Evolutionary conservation across 1,139 yeast genomes (phyloP).

Genomic region (Tardiomyces digboiensis): DNA sequence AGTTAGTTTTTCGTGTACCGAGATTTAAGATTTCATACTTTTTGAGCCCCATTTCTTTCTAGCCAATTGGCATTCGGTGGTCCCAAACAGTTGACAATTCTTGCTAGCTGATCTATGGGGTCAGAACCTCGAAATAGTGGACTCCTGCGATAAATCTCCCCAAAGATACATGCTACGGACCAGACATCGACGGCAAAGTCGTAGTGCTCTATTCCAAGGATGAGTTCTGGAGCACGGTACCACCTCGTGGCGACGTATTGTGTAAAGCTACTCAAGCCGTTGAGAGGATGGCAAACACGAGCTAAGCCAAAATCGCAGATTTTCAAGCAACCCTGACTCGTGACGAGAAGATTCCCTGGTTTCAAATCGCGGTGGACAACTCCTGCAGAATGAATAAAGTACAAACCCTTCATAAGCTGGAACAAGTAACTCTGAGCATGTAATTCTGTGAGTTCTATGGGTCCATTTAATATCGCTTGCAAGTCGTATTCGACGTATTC

Average conservation of each 20-base stretch:
- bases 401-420: conserved; percentile 71
- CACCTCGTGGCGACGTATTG: conserved; percentile 91
- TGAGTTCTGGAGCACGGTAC: conserved; percentile 92
- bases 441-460: conserved; percentile 64
- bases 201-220: conserved; percentile 36
- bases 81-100: conserved; percentile 37
- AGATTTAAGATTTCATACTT: no score
- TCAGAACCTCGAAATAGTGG: conserved; percentile 82
- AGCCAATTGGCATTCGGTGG: background rate
- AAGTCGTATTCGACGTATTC: conserved; percentile 78
- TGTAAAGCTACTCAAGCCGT: conserved; percentile 43
- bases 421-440: conserved; percentile 70
- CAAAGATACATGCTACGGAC: conserved; percentile 92
- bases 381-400: conserved; percentile 71
- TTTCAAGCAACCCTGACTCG: conserved; percentile 58
- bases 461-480: conserved; percentile 64
- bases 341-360: conserved; percentile 78
- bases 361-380: conserved; percentile 81
- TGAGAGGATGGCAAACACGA: conserved; percentile 42
- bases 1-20: no score
- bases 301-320: conserved; percentile 90
- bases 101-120: conserved; percentile 75
- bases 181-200: conserved; percentile 83
- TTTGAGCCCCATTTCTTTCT: background rate
- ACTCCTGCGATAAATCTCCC: conserved; percentile 73